Percentiles rank a stretch among this genome's conserved stretches.
phyloP scores from a whole-genome alignment of 1,284 basidiomycete species.

The Anthracocystis walkeri region DNA sequence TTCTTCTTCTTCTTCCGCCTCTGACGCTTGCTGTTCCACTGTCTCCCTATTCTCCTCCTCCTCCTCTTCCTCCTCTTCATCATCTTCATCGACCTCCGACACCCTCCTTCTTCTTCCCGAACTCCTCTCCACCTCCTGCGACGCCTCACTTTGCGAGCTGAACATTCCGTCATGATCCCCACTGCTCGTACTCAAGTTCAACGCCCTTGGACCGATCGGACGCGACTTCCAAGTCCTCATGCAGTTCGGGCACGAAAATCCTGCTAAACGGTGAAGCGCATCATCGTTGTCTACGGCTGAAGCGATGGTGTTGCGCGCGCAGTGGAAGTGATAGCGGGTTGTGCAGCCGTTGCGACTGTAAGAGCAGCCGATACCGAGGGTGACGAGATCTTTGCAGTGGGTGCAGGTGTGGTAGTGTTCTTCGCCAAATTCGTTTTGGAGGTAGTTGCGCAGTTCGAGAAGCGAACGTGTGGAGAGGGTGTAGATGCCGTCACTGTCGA shows the following conservation, averaged over 20 bases:
- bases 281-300: conserved; percentile 26
- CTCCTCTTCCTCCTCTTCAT: conserved; percentile 18
- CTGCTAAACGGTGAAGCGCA: conserved; percentile 16
- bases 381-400: conserved; percentile 78
- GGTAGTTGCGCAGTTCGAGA: conserved; percentile 80
- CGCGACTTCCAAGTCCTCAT: conserved; percentile 26
- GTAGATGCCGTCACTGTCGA: conserved; percentile 74
- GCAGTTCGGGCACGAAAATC: conserved; percentile 28
- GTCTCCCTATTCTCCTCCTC: conserved; percentile 8
- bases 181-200: conserved; percentile 6
- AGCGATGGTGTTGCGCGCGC: conserved; percentile 31
- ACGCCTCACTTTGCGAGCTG: conserved; percentile 14
- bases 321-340: conserved; percentile 38
- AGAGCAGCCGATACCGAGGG: conserved; percentile 34
- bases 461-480: conserved; percentile 81
- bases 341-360: conserved; percentile 16
- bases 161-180: conserved; percentile 8
- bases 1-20: conserved; percentile 6
- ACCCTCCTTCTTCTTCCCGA: conserved; percentile 24
- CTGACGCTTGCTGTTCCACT: neutral
- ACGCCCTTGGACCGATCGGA: conserved; percentile 41
- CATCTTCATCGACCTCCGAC: conserved; percentile 66
- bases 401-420: conserved; percentile 78
- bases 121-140: conserved; percentile 13
- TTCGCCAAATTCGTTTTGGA: conserved; percentile 77